Evolutionary conservation across 176 grass and related monocot genomes (phyloP).

Genomic region (Carex pumila): DNA sequence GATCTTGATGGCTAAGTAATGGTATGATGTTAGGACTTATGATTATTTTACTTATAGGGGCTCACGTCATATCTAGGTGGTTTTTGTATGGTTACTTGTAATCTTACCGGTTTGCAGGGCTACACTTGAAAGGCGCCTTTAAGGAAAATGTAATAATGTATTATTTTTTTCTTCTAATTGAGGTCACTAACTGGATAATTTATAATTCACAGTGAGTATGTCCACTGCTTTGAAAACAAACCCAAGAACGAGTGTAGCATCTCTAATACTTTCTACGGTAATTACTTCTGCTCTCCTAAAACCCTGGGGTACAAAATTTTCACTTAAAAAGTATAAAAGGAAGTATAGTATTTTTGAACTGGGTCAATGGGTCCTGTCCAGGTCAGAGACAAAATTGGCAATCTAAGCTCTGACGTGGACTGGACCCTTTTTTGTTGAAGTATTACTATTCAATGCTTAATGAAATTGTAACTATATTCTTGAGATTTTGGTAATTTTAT

Average conservation of each 20-base stretch:
- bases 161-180: not conserved
- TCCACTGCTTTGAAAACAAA: not conserved
- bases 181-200: not conserved
- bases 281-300: not conserved
- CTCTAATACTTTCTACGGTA: constrained; percentile 78
- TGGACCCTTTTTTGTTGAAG: not conserved
- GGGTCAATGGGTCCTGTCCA: not conserved
- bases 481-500: not conserved
- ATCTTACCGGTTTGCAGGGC: not conserved
- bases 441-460: not conserved
- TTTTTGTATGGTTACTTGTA: not conserved
- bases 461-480: not conserved
- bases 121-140: not conserved
- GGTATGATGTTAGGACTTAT: no score
- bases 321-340: not conserved
- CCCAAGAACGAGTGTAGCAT: constrained; percentile 49
- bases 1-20: no score
- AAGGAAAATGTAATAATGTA: not conserved
- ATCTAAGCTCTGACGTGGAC: not conserved
- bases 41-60: not conserved
- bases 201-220: constrained; percentile 7
- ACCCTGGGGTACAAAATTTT: not conserved
- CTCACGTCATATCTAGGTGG: not conserved
- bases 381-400: not conserved
- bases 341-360: not conserved